phyloP scores from a whole-genome alignment of 2,329 filamentous ascomycete species.

The Nemania diffusa region DNA sequence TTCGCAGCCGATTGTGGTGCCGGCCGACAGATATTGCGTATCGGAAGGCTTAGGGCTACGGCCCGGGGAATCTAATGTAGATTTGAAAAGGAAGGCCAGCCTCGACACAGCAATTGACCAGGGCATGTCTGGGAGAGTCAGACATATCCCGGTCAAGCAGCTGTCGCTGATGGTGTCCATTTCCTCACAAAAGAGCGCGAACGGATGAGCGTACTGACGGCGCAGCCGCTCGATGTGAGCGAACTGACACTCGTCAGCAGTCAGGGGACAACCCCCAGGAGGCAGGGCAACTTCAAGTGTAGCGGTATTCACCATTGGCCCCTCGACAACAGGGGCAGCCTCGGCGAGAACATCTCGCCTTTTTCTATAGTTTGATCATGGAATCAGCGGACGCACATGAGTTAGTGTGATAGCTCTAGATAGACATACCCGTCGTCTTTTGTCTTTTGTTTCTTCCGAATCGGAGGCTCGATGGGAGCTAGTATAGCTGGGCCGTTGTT shows the following conservation, averaged over 20 bases:
- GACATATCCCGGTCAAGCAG: conserved; percentile 28
- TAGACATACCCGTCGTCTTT: conserved; percentile 8
- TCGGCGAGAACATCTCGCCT: too few relatives aligned
- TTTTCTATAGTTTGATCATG: not conserved
- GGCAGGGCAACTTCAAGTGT: conserved; percentile 13
- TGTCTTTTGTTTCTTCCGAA: conserved; percentile 2
- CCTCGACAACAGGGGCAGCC: too few relatives aligned
- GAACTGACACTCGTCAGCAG: conserved; percentile 26
- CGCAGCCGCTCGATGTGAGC: conserved; percentile 13
- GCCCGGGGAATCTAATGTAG: conserved; percentile 3
- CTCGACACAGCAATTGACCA: conserved; percentile 30
- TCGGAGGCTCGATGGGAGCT: not conserved
- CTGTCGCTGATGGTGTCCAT: conserved; percentile 28
- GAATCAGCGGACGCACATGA: not conserved
- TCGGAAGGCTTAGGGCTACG: not conserved
- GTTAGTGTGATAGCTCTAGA: not conserved
- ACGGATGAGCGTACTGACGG: conserved; percentile 18
- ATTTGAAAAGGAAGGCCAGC: conserved; percentile 23
- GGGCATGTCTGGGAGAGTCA: conserved; percentile 27
- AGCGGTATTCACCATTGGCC: conserved; percentile 15
- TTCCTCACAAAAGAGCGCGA: conserved; percentile 23
- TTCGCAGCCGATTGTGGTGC: conserved; percentile 20
- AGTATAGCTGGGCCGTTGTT: not conserved
- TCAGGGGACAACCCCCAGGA: conserved; percentile 1
- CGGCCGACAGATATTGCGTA: not conserved